Percentiles rank a stretch among this genome's conserved stretches.
These are phyloP conservation scores for Kokia cookei DNA, from an alignment of 441 rosid genomes.

Conservation along the genomic window DNA sequence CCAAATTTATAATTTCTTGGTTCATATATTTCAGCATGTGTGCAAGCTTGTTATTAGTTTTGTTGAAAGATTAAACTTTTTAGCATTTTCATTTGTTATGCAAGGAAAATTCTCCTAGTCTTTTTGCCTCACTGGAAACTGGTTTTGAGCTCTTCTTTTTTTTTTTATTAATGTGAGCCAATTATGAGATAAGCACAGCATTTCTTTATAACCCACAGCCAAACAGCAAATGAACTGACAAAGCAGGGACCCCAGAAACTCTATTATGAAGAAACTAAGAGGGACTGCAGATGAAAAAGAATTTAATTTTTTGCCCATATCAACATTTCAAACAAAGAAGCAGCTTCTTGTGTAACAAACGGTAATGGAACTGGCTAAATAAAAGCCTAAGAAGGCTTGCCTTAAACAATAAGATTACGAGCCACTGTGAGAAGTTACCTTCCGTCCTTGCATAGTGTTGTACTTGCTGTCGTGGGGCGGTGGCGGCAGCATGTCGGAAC, in stretches of 20 bases:
- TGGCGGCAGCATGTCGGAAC: conserved; percentile 29
- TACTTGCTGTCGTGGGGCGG: conserved; percentile 11
- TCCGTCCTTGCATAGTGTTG: conserved; percentile 23
- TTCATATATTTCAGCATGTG: conserved; percentile 23
- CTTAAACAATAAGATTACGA: conserved; percentile 61
- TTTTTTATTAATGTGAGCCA: too few relatives aligned
- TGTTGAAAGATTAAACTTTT: conserved; percentile 17
- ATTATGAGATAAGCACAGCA: too few relatives aligned
- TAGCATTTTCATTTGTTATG: conserved; percentile 8
- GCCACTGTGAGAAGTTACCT: conserved; percentile 52
- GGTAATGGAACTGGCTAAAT: too few relatives aligned
- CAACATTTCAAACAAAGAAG: too few relatives aligned
- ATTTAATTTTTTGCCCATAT: background rate
- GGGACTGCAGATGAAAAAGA: background rate
- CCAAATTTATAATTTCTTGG: conserved; percentile 14
- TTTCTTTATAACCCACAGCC: too few relatives aligned
- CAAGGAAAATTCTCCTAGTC: background rate
- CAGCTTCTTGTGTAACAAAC: too few relatives aligned
- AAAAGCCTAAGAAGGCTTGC: conserved; percentile 70
- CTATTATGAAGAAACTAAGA: background rate
- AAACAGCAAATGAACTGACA: too few relatives aligned
- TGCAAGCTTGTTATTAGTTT: conserved; percentile 21
- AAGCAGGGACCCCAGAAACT: background rate
- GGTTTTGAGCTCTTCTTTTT: background rate
- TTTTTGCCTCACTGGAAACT: background rate